Percentiles rank a stretch among this genome's conserved stretches.
These are phyloP conservation scores for Cryomyces antarcticus DNA, from an alignment of 495 filamentous ascomycete genomes.

Conservation along the genomic window DNA sequence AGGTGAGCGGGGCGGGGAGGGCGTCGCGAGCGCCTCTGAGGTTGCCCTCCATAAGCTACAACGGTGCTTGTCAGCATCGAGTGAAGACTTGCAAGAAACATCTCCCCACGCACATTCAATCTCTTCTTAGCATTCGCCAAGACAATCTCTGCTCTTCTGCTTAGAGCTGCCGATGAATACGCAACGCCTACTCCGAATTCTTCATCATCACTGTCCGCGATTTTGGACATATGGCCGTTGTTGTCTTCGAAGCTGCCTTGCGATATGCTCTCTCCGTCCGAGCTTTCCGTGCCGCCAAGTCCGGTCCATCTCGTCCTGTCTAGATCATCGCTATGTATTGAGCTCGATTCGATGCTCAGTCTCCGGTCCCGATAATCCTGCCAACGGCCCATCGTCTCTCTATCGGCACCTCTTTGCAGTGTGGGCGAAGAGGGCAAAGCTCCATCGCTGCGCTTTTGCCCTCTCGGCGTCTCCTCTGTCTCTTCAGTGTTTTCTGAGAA, in stretches of 20 bases:
- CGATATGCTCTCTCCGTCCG: conserved; percentile 10
- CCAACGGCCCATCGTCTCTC: conserved; percentile 1
- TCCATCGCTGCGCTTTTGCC: conserved; percentile 1
- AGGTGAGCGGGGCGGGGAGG: conserved; percentile 13
- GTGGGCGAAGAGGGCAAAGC: conserved; percentile 10
- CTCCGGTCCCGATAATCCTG: conserved; percentile 1
- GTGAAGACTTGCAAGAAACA: background rate
- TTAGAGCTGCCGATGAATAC: conserved; percentile 53
- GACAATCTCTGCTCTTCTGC: conserved; percentile 68
- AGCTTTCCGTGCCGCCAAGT: conserved; percentile 5
- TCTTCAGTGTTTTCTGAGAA: background rate
- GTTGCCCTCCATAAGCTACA: conserved; percentile 80
- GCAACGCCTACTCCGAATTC: background rate
- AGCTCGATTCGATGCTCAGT: conserved; percentile 9
- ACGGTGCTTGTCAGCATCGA: background rate
- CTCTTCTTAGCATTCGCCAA: conserved; percentile 77
- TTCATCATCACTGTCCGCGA: background rate
- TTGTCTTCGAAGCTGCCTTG: conserved; percentile 6
- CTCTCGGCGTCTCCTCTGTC: background rate
- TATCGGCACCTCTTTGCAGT: background rate
- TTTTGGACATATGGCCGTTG: background rate
- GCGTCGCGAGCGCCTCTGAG: conserved; percentile 59
- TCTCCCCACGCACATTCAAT: conserved; percentile 43
- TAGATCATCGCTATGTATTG: conserved; percentile 15
- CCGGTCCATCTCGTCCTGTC: conserved; percentile 13